Conservation (phyloP, 2,329 filamentous ascomycete species). For the Talaromyces sp. region DNA sequence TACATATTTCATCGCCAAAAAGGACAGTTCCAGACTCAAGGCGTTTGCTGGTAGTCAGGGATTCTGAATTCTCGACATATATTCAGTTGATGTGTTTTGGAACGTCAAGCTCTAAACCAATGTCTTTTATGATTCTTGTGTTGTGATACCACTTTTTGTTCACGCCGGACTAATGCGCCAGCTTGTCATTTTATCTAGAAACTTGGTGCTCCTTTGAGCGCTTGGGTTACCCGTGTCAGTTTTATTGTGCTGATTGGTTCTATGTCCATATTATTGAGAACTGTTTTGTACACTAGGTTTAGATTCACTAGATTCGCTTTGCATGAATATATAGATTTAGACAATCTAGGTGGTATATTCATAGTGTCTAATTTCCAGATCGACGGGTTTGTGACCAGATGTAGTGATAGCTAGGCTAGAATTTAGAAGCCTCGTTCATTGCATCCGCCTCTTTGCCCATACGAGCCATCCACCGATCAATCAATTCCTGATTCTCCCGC, state of each 20-base stretch:
- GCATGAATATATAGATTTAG: neutral
- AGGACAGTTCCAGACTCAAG: slow-evolving; percentile 56
- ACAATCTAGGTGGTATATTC: neutral
- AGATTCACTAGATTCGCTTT: neutral
- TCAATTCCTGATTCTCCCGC: slow-evolving; percentile 80
- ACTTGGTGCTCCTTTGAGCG: neutral
- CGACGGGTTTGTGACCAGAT: neutral
- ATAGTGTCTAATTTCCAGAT: neutral
- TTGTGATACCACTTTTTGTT: slow-evolving; percentile 19
- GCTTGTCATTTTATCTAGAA: neutral
- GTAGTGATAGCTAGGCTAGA: slow-evolving; percentile 34
- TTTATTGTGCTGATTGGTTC: neutral
- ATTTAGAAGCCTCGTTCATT: slow-evolving; percentile 64
- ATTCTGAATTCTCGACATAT: neutral
- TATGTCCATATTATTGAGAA: neutral
- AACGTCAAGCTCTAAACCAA: neutral
- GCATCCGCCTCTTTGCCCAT: slow-evolving; percentile 81
- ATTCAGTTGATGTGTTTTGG: neutral
- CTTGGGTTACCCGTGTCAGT: neutral
- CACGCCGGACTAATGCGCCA: slow-evolving; percentile 2
- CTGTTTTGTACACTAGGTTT: slow-evolving; percentile 5
- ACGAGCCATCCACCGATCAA: slow-evolving; percentile 84
- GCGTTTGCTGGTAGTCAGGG: slow-evolving; percentile 38
- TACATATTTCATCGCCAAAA: slow-evolving; percentile 81
- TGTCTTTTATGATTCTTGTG: slow-evolving; percentile 8